Evolutionary conservation across 257 asterid genomes (phyloP), one percentile per base, ranked within the genome.

Genomic region (Phtheirospermum japonicum): DNA sequence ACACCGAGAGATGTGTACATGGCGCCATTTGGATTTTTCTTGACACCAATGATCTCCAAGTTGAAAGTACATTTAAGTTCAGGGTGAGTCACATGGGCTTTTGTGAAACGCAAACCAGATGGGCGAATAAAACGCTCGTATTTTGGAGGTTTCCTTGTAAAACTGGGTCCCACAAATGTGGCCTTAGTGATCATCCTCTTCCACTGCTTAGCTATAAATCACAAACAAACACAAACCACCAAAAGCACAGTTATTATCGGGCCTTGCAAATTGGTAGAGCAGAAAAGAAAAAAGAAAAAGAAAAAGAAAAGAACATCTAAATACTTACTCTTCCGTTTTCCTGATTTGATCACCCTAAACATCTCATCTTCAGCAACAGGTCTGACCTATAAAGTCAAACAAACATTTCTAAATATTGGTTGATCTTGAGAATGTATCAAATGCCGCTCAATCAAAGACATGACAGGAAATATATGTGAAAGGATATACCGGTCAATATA

Each of bases 351-450:
- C 62, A 89, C 97, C 76, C 87, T 80, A 72, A 89, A 93, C 97
- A 93, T 93, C 84, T 93, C 99, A 70, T 93, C 99, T 79, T 93
- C 99, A 59, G 99, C 96, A 58, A 89, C 91, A 31, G 96, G 96
- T 56, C 97, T 85, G 61, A 93, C 99, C 99, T 92, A 70, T 26
- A 68, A 66, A 45, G 34, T 30, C 70, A 64, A 59, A 23, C 40
- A 63, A 36, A 69, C 26, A 16, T 45, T 19, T 56, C 43, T 17
- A 52, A 40, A 64, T 33, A 64, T 26, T 40, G 64, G 12, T 48
- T 5, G 33, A 61, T 30, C 42, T 14, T n/a, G n/a, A n/a, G 49
- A 46, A 69, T n/a, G 45, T 23, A 63, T 71, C 64, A 63, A 36
- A 19, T 11, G 28, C 13, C 1, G 17, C 16, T 43, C 68, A 59